phyloP scores from a whole-genome alignment of 352 stramenopile species.

The Globisporangium echinulatum region DNA sequence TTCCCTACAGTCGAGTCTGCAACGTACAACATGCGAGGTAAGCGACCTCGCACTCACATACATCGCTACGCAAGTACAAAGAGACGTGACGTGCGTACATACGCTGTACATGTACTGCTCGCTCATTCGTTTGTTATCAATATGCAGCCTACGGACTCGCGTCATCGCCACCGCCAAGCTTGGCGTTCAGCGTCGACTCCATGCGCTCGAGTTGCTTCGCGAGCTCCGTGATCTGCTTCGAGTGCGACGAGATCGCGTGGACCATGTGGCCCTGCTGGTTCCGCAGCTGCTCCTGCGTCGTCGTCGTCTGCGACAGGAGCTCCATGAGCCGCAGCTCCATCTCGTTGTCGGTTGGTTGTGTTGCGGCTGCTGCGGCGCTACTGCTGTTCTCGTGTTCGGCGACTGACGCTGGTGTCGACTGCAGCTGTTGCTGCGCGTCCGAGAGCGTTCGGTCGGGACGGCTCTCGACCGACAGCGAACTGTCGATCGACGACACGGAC shows the following conservation, averaged over 20 bases:
- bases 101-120: too few species aligned
- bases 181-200: conserved; percentile 58
- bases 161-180: conserved; percentile 23
- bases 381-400: neutral
- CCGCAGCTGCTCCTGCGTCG: conserved; percentile 70
- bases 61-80: too few species aligned
- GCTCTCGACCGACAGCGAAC: conserved; percentile 15
- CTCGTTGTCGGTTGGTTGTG: conserved; percentile 29
- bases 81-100: too few species aligned
- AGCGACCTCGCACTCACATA: too few species aligned
- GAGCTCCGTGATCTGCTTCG: conserved; percentile 72
- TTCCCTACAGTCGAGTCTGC: too few species aligned
- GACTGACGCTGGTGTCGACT: neutral
- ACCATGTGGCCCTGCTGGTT: conserved; percentile 82
- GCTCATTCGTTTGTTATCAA: neutral
- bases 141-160: neutral
- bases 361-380: too few species aligned
- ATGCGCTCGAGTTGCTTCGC: conserved; percentile 78
- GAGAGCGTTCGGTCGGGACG: conserved; percentile 2
- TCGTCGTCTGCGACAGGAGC: conserved; percentile 74
- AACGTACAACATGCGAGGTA: too few species aligned
- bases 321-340: conserved; percentile 79
- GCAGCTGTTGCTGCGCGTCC: neutral
- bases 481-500: conserved; percentile 17
- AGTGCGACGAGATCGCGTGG: conserved; percentile 62